These are phyloP conservation scores for Boletus eberwhitei DNA, from an alignment of 768 basidiomycete species.

Conservation along the genomic window DNA sequence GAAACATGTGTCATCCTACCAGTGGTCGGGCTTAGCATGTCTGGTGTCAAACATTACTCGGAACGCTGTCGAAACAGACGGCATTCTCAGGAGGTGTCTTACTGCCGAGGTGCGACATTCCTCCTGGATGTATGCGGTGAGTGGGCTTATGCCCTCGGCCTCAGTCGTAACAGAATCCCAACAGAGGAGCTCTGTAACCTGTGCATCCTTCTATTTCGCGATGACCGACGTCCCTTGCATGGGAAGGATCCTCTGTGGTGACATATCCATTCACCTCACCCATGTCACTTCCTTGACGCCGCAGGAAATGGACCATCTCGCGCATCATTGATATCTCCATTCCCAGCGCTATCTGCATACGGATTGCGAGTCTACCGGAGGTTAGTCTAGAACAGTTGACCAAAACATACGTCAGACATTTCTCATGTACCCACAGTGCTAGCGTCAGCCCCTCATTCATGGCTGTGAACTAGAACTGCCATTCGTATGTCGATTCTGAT, in stretches of 20 bases:
- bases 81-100: slow-evolving; percentile 5
- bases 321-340: neutral
- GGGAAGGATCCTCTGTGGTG: neutral
- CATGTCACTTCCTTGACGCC: neutral
- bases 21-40: neutral
- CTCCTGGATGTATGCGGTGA: neutral
- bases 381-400: neutral
- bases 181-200: neutral
- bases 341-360: neutral
- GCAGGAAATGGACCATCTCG: neutral
- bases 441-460: neutral
- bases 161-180: neutral
- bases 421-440: neutral
- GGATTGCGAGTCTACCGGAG: neutral
- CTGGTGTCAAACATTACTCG: neutral
- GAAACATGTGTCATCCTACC: neutral
- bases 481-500: neutral
- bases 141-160: neutral
- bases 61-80: slow-evolving; percentile 1
- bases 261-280: neutral
- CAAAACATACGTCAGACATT: neutral
- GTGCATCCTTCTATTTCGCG: neutral
- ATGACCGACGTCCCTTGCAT: neutral
- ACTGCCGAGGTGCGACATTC: neutral
- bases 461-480: neutral